These are phyloP conservation scores for Curvularia spicifera DNA, from an alignment of 2,329 filamentous ascomycete genomes.

Conservation along the genomic window DNA sequence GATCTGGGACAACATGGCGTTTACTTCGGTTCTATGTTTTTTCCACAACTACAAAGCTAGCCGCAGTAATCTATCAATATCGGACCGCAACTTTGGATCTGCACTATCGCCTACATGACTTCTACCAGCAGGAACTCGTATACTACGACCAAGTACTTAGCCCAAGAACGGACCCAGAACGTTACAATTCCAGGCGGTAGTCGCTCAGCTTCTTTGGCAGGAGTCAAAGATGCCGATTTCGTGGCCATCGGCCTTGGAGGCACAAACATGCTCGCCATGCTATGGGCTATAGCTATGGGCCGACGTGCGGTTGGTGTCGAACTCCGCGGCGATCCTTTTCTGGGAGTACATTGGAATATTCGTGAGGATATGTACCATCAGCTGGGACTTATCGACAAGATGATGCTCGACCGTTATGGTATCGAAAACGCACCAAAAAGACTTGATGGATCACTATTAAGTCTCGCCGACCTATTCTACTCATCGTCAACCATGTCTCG, in stretches of 20 bases:
- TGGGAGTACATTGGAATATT: constrained; percentile 31
- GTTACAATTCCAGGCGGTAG: constrained; percentile 6
- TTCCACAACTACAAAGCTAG: not conserved
- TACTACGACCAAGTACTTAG: constrained; percentile 11
- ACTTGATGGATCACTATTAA: constrained; percentile 22
- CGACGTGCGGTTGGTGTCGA: constrained; percentile 24
- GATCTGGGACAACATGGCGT: not conserved
- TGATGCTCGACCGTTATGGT: constrained; percentile 26
- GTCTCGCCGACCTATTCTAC: constrained; percentile 21
- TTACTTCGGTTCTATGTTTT: not conserved
- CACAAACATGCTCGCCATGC: constrained; percentile 28
- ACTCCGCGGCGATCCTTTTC: constrained; percentile 24
- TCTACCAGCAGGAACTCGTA: constrained; percentile 3
- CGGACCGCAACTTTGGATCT: not conserved
- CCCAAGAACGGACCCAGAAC: constrained; percentile 13
- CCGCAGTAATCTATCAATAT: not conserved
- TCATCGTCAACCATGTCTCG: constrained; percentile 14
- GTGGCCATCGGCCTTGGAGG: constrained; percentile 27
- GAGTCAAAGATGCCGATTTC: constrained; percentile 27
- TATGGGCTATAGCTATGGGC: constrained; percentile 26
- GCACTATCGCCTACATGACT: constrained; percentile 1
- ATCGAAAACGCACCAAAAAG: constrained; percentile 16
- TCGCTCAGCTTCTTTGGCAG: constrained; percentile 11
- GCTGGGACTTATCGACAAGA: constrained; percentile 26
- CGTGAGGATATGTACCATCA: constrained; percentile 28